Evolutionary conservation across 306 rosid species (phyloP).

Genomic region (Neltuma alba): DNA sequence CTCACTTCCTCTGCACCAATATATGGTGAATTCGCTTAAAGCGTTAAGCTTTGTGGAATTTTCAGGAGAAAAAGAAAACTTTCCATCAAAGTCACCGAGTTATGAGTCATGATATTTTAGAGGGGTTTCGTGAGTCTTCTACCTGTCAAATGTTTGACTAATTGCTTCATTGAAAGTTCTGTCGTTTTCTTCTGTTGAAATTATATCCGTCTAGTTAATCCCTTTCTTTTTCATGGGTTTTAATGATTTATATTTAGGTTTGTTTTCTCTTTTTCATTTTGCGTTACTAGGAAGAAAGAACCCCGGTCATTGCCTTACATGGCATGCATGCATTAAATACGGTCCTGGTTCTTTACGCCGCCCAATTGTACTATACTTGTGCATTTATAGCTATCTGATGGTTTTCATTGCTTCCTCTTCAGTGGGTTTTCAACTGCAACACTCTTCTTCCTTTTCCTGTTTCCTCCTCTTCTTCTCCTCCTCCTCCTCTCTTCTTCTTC

Average conservation of each 20-base stretch:
- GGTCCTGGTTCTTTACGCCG: constrained; percentile 1
- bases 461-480: not conserved
- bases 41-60: not conserved
- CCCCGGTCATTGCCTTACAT: not conserved
- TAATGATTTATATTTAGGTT: not conserved
- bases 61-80: not conserved
- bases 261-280: not conserved
- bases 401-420: not conserved
- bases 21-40: not conserved
- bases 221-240: not conserved
- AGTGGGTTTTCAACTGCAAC: constrained; percentile 1
- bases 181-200: constrained; percentile 2
- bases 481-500: not conserved
- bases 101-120: not conserved
- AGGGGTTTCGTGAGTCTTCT: not conserved
- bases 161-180: not conserved
- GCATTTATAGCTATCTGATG: constrained; percentile 11
- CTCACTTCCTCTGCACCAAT: not conserved
- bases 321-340: constrained; percentile 5
- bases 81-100: not conserved
- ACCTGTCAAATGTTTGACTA: not conserved
- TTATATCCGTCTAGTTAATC: not conserved
- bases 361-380: not conserved
- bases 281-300: not conserved
- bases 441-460: not conserved